Conservation (phyloP, 2,329 filamentous ascomycete genomes). For the Claviceps sp. region DNA sequence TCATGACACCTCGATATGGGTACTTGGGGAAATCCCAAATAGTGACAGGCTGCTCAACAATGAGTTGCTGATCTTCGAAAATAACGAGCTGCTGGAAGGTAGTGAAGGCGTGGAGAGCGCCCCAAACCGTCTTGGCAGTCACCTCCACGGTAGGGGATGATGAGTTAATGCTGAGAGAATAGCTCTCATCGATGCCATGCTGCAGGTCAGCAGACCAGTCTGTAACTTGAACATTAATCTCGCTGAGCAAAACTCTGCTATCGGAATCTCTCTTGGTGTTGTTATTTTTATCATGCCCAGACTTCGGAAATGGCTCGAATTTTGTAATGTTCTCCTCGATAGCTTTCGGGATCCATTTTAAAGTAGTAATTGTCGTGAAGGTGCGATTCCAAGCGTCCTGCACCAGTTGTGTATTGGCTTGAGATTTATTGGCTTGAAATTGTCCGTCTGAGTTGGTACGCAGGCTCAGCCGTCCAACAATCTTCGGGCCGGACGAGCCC, state of each 20-base stretch:
- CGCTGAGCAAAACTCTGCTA: constrained; percentile 19
- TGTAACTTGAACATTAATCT: constrained; percentile 30
- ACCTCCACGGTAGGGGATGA: constrained; percentile 29
- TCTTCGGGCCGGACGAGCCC: constrained; percentile 12
- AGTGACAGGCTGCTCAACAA: constrained; percentile 38
- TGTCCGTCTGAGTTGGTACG: constrained; percentile 8
- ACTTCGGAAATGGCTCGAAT: constrained; percentile 37
- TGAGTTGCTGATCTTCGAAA: constrained; percentile 27
- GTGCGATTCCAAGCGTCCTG: constrained; percentile 35
- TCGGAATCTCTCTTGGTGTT: constrained; percentile 16
- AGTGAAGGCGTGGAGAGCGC: constrained; percentile 40
- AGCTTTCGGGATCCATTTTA: constrained; percentile 41
- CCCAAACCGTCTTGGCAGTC: constrained; percentile 36
- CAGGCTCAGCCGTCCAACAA: constrained; percentile 8
- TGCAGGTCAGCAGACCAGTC: constrained; percentile 33
- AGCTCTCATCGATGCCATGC: constrained; percentile 44
- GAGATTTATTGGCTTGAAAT: constrained; percentile 1
- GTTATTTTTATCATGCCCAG: constrained; percentile 13
- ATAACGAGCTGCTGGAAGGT: constrained; percentile 44
- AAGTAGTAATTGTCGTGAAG: constrained; percentile 28
- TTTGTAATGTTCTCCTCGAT: constrained; percentile 35
- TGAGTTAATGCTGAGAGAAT: constrained; percentile 29
- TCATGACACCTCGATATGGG: constrained; percentile 40
- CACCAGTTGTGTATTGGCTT: constrained; percentile 17
- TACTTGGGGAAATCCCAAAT: constrained; percentile 38